Base-by-base conservation (phyloP, 768 basidiomycete species). In the Neoboletus magnificus region DNA sequence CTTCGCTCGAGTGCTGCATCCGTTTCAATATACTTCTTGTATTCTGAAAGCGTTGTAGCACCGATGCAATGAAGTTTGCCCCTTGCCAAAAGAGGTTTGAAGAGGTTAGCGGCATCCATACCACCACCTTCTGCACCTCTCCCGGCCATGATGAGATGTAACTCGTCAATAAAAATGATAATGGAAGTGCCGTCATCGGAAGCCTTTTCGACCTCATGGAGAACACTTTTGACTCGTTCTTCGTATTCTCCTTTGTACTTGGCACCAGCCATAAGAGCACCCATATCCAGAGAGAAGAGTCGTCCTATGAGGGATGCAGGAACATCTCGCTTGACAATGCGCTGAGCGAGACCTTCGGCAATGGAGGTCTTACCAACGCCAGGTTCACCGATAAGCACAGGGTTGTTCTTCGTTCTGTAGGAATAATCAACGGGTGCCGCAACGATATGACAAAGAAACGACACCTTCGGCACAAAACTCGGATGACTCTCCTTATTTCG, bases 211-310 rank as follows among this genome's bases (percentile, higher is more conserved):
- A 98, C 86, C 73, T 98, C 96, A 70, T 87, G 86, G 54, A 99
- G 74, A 52, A 98, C 92, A 12, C 87, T 76, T 70, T 97, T 98
- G 74, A 98, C 85, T 39, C 95, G 89, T 69, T 98, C 95, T 74
- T 98, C 95, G 71, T 94, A 99, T 73, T 98, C 93, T 47, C 89
- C 96, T 68, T 94, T 95, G 77, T 93, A 94, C 69, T 89, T 89
- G 20, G 89, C 89, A 39, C 90, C 89, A 13, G 93, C 93, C 89
- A 93, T 93, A 52, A 98, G 81, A 1, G 94, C 92, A 59, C 95
- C 95, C 89, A 97, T 91, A 68, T 97, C 95, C 32, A 98, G 79
- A 7, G 92, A 87, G 69, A 82, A 93, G 13, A 95, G 77, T 10
- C 89, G 83, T 4, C 83, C 82, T 47, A 93, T 78, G 29, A 95